Evolutionary conservation across 1,284 basidiomycete species (phyloP).

Genomic region (Cutaneotrichosporon sp.): DNA sequence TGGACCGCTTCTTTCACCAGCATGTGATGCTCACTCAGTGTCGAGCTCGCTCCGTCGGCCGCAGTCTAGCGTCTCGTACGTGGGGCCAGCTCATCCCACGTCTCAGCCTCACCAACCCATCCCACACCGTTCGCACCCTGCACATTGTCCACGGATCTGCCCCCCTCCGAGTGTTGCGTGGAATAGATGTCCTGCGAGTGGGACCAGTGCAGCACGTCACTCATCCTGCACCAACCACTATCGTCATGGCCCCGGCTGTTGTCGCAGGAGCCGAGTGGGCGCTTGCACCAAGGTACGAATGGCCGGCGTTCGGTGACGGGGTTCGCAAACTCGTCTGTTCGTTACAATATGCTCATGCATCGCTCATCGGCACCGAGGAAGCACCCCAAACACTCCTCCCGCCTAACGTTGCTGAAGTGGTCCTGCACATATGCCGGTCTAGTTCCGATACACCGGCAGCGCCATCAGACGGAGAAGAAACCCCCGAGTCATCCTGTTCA

Average conservation of each 20-base stretch:
- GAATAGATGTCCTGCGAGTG: not conserved
- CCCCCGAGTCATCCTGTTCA: too few relatives aligned
- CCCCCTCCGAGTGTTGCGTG: not conserved
- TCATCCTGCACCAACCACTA: not conserved
- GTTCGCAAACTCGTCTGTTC: not conserved
- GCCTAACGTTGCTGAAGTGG: not conserved
- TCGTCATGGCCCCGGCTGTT: not conserved
- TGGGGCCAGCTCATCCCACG: not conserved
- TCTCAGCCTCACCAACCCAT: not conserved
- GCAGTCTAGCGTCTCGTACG: not conserved
- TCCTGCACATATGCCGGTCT: slow-evolving; percentile 2
- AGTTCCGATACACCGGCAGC: too few relatives aligned
- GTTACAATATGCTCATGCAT: not conserved
- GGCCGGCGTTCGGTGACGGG: not conserved
- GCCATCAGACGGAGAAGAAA: too few relatives aligned
- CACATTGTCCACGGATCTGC: not conserved
- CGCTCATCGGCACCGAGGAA: not conserved
- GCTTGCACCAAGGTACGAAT: not conserved
- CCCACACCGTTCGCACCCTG: not conserved
- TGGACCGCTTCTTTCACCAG: not conserved
- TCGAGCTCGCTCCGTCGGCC: not conserved
- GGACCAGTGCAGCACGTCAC: not conserved
- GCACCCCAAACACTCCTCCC: slow-evolving; percentile 1
- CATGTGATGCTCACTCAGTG: not conserved
- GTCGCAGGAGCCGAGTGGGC: not conserved